Conservation (phyloP, 441 rosid species). For the Metrosideros polymorpha region DNA sequence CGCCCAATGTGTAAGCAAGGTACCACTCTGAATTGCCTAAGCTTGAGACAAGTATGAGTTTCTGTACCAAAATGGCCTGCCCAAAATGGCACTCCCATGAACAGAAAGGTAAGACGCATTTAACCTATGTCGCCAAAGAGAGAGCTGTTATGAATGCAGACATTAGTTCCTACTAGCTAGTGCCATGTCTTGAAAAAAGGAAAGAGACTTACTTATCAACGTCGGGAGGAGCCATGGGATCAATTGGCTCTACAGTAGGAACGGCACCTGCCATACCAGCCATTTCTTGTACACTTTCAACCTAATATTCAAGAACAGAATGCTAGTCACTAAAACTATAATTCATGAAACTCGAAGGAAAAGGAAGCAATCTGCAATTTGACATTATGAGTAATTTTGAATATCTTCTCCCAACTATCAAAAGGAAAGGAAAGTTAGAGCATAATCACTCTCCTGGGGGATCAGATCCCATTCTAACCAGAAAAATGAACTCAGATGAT, state of each 20-base stretch:
- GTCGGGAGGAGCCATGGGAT: slow-evolving; percentile 83
- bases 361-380: neutral
- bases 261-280: slow-evolving; percentile 33
- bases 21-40: slow-evolving; percentile 2
- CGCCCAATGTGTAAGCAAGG: neutral
- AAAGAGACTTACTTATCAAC: slow-evolving; percentile 51
- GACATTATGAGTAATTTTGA: neutral
- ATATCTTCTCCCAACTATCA: neutral
- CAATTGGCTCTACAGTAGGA: slow-evolving; percentile 55
- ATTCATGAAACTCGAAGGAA: neutral
- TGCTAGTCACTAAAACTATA: neutral
- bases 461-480: neutral
- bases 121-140: slow-evolving; percentile 39
- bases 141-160: neutral
- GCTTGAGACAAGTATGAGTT: slow-evolving; percentile 45
- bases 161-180: neutral
- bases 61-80: slow-evolving; percentile 62
- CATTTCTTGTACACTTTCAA: slow-evolving; percentile 64
- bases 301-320: slow-evolving; percentile 26
- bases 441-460: neutral
- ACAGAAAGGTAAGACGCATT: slow-evolving; percentile 71
- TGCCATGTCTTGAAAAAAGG: neutral
- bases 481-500: neutral
- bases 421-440: neutral
- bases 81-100: slow-evolving; percentile 67